These are phyloP conservation scores for Cercospora zeina DNA, from an alignment of 2,329 filamentous ascomycete species.

Conservation along the genomic window DNA sequence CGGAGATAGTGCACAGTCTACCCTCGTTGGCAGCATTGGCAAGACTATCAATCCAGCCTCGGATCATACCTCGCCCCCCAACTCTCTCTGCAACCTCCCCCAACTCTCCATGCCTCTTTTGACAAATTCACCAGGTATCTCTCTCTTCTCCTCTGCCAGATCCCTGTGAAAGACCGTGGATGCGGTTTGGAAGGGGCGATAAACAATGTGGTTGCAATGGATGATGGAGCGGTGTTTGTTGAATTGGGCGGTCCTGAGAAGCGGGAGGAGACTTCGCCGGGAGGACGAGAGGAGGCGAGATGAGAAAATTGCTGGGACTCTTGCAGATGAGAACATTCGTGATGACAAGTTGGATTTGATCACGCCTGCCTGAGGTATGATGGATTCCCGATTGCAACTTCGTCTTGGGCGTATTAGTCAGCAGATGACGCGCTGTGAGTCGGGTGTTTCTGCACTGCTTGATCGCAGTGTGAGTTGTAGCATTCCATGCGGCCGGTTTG, in stretches of 20 bases:
- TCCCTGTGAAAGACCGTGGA: conserved; percentile 51
- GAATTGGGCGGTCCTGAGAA: not conserved
- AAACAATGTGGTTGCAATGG: not conserved
- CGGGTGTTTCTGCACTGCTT: not conserved
- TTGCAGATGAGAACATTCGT: not conserved
- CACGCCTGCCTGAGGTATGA: not conserved
- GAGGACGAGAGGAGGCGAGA: not conserved
- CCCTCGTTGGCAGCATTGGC: not conserved
- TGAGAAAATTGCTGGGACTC: not conserved
- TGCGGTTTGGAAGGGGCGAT: not conserved
- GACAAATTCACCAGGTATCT: conserved; percentile 5
- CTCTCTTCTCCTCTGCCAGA: conserved; percentile 40
- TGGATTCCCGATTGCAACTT: not conserved
- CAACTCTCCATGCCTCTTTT: conserved; percentile 18
- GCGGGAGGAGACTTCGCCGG: not conserved
- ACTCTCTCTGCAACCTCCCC: conserved; percentile 15
- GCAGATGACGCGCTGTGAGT: not conserved
- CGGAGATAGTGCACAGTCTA: not conserved
- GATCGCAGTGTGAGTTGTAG: conserved; percentile 3
- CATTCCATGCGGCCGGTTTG: not conserved
- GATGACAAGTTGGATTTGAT: not conserved
- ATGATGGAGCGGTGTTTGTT: not conserved
- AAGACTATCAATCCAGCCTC: too few species aligned
- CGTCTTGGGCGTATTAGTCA: not conserved
- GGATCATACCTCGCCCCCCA: conserved; percentile 1